A percentile compares a stretch with the other conserved stretches of the same genome.
These are phyloP conservation scores for Erodium texanum DNA, from an alignment of 441 rosid species.

Conservation along the genomic window DNA sequence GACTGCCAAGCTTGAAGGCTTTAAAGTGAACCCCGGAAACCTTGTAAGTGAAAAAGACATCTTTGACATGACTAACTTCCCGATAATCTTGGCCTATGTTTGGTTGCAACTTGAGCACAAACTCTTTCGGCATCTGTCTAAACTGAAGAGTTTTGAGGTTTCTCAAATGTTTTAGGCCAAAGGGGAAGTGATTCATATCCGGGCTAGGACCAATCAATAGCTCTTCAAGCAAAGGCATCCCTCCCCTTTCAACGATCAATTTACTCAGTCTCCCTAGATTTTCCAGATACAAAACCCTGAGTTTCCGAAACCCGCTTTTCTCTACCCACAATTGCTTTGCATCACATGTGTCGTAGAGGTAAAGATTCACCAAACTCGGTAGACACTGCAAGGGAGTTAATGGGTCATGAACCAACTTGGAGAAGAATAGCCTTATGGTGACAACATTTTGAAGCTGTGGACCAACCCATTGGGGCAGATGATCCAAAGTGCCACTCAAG, in stretches of 20 bases:
- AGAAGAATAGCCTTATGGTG: background rate
- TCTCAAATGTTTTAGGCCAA: background rate
- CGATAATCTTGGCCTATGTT: background rate
- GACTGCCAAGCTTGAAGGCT: background rate
- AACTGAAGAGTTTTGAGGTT: background rate
- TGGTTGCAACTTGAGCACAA: background rate
- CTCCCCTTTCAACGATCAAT: background rate
- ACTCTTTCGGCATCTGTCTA: background rate
- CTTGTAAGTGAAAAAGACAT: background rate
- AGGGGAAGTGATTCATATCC: background rate
- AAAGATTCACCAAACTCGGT: background rate
- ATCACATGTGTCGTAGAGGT: background rate
- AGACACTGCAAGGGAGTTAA: background rate
- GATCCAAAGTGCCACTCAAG: constrained; percentile 2
- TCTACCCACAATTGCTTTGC: background rate
- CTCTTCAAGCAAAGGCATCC: background rate
- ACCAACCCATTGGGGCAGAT: constrained; percentile 11
- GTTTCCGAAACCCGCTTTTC: background rate
- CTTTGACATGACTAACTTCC: background rate
- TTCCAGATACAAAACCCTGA: background rate
- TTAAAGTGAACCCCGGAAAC: background rate
- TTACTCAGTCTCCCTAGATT: background rate
- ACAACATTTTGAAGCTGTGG: background rate
- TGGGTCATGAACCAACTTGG: background rate
- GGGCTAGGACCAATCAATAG: too few species aligned